Evolutionary conservation across 495 filamentous ascomycete genomes (phyloP).

Genomic region (Aspergillus sparsus): DNA sequence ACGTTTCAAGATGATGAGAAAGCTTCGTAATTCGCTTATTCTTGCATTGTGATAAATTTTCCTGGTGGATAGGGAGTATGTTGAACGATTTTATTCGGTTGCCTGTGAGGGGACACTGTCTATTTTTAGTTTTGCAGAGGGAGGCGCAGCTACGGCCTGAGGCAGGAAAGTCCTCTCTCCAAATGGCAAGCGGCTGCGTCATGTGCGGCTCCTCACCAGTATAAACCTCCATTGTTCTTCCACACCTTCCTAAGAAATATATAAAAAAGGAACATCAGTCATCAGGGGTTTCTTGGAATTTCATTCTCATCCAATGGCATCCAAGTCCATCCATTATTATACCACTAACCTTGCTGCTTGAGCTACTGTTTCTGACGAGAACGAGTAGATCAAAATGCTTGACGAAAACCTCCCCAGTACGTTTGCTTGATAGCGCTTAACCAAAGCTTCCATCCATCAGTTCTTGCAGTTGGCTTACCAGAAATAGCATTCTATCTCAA

Average conservation of each 20-base stretch:
- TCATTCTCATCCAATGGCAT: slow-evolving; percentile 14
- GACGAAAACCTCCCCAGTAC: slow-evolving; percentile 91
- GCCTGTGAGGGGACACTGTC: slow-evolving; percentile 4
- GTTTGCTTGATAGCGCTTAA: slow-evolving; percentile 30
- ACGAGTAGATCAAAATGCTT: slow-evolving; percentile 60
- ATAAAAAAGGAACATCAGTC: no score
- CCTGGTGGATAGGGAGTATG: no score
- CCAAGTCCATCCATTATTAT: background rate
- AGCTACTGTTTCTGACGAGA: background rate
- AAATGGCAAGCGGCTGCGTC: background rate
- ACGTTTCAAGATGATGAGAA: no score
- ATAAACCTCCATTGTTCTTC: slow-evolving; percentile 1
- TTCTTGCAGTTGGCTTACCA: slow-evolving; percentile 32
- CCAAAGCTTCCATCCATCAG: no score
- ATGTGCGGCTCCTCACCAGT: background rate
- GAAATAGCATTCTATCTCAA: slow-evolving; percentile 64
- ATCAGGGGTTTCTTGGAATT: background rate
- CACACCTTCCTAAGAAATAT: background rate
- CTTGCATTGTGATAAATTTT: no score
- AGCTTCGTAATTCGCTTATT: no score
- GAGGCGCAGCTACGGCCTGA: slow-evolving; percentile 11
- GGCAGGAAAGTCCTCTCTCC: background rate
- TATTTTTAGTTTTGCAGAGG: slow-evolving; percentile 12
- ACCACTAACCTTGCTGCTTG: background rate
- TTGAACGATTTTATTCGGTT: slow-evolving; percentile 5